Conservation (phyloP, 352 stramenopile genomes). For the Phytophthora colocasiae region DNA sequence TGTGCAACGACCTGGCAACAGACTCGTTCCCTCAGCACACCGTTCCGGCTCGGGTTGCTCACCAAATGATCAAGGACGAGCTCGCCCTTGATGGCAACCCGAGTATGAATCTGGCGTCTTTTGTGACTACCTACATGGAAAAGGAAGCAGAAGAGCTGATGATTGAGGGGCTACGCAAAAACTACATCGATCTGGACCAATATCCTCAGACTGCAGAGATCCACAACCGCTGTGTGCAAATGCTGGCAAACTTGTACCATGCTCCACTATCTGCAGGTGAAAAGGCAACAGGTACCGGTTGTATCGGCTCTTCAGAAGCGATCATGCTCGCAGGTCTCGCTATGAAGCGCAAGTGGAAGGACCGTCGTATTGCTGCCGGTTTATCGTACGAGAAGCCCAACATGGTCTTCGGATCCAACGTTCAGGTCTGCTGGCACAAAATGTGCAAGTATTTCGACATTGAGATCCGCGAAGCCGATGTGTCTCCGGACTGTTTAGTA, state of each 20-base stretch:
- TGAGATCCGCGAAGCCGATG: neutral
- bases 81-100: neutral
- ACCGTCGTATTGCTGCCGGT: neutral
- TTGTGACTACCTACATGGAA: neutral
- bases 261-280: neutral
- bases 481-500: neutral
- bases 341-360: slow-evolving; percentile 1
- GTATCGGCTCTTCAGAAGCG: neutral
- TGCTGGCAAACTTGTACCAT: neutral
- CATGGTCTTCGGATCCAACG: neutral
- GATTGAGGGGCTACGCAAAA: neutral
- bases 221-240: slow-evolving; percentile 1
- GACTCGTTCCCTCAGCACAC: neutral
- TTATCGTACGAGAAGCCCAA: slow-evolving; percentile 1
- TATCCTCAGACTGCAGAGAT: slow-evolving; percentile 1
- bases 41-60: neutral
- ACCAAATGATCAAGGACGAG: slow-evolving; percentile 1
- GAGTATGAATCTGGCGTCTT: neutral
- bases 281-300: neutral
- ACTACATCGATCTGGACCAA: slow-evolving; percentile 1
- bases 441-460: slow-evolving; percentile 2
- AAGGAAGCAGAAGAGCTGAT: neutral
- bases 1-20: neutral
- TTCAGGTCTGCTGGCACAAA: neutral
- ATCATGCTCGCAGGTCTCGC: neutral